phyloP scores from a whole-genome alignment of 129 eudicot species.

The Lactuca saligna region DNA sequence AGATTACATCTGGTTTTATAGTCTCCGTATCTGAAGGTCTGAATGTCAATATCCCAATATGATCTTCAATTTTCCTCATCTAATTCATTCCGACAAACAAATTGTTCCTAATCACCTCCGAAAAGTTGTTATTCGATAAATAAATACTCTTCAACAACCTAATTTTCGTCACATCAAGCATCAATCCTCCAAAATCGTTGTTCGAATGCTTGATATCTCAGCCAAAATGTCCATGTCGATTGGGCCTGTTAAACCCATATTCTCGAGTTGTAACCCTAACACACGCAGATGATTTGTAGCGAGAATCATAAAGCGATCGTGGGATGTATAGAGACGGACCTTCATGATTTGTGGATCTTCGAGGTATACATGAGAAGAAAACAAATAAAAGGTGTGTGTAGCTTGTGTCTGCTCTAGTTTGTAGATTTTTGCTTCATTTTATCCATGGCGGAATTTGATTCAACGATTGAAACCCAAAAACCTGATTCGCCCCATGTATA shows the following conservation, averaged over 20 bases:
- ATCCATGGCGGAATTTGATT: too few relatives aligned
- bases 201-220: conserved; percentile 28
- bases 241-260: conserved; percentile 41
- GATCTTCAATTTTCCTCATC: conserved; percentile 46
- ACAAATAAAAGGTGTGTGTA: too few relatives aligned
- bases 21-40: too few relatives aligned
- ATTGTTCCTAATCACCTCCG: conserved; percentile 44
- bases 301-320: too few relatives aligned
- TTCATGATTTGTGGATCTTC: too few relatives aligned
- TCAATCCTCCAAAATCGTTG: conserved; percentile 42
- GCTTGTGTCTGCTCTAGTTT: too few relatives aligned
- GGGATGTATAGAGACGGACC: too few relatives aligned
- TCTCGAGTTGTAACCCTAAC: conserved; percentile 48
- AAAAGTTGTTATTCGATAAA: conserved; percentile 50
- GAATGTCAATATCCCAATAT: not conserved
- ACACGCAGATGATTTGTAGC: not conserved
- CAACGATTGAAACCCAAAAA: too few relatives aligned
- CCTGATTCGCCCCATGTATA: too few relatives aligned
- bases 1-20: too few relatives aligned
- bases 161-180: conserved; percentile 46
- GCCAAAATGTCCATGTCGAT: conserved; percentile 40
- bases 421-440: too few relatives aligned
- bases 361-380: too few relatives aligned
- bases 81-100: conserved; percentile 45
- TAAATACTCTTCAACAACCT: conserved; percentile 39